Percentiles rank a stretch among this genome's conserved stretches.
These are phyloP conservation scores for Calonectria pseudoturangicola DNA, from an alignment of 2,329 filamentous ascomycete species.

Conservation along the genomic window DNA sequence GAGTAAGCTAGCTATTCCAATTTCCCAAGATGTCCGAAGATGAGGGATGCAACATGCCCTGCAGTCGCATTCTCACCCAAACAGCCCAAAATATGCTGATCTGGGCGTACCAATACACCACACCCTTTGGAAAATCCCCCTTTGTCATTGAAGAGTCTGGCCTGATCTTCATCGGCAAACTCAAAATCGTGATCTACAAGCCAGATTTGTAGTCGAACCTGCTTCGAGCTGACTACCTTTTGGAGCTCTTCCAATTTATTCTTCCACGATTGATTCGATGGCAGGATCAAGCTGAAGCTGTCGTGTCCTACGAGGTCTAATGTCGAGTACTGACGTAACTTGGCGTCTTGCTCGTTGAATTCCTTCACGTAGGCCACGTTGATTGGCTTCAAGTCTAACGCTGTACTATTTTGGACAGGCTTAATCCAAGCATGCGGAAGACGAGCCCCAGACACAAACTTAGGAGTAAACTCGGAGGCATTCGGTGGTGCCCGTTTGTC, in stretches of 20 bases:
- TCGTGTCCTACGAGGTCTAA: slow-evolving; percentile 30
- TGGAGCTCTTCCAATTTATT: slow-evolving; percentile 18
- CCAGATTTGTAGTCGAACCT: slow-evolving; percentile 5
- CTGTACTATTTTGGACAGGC: slow-evolving; percentile 28
- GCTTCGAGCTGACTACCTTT: neutral
- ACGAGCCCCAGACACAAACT: slow-evolving; percentile 61
- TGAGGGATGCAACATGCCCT: neutral
- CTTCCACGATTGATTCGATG: slow-evolving; percentile 14
- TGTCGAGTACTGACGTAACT: slow-evolving; percentile 29
- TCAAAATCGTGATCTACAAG: slow-evolving; percentile 26
- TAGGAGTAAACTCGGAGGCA: slow-evolving; percentile 61
- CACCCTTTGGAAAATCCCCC: slow-evolving; percentile 50
- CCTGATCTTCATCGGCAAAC: slow-evolving; percentile 1
- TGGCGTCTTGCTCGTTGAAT: neutral
- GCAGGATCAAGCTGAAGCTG: slow-evolving; percentile 17
- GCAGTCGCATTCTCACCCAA: neutral
- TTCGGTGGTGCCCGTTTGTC: slow-evolving; percentile 56
- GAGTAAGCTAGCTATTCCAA: neutral
- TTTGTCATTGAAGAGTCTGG: slow-evolving; percentile 45
- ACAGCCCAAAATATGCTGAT: slow-evolving; percentile 59
- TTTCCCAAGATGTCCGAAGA: neutral
- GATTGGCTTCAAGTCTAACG: neutral
- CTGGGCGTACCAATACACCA: slow-evolving; percentile 60
- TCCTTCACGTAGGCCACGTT: slow-evolving; percentile 33
- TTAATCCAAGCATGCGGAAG: slow-evolving; percentile 64